phyloP scores from a whole-genome alignment of 2,329 filamentous ascomycete species.

The Rosellinia necatrix region DNA sequence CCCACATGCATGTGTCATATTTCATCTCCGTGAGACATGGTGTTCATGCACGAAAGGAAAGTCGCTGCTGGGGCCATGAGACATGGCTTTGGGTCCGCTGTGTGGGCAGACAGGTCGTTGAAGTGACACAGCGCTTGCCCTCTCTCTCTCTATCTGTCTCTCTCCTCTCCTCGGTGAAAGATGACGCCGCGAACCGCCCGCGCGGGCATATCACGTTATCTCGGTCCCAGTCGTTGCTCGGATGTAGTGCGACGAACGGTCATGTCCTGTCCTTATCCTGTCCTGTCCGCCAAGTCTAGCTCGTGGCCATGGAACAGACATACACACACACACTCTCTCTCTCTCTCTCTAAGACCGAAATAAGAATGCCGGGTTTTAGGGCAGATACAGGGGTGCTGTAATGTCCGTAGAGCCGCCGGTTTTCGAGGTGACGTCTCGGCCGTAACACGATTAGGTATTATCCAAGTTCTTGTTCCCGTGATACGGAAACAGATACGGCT shows the following conservation, averaged over 20 bases:
- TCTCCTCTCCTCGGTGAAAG: too few relatives aligned
- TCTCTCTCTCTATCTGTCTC: too few relatives aligned
- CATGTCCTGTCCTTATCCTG: too few relatives aligned
- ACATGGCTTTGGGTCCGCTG: not conserved
- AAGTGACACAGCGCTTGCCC: too few relatives aligned
- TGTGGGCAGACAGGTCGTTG: conserved; percentile 4
- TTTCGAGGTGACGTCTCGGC: not conserved
- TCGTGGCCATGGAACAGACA: too few relatives aligned
- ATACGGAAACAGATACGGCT: too few relatives aligned
- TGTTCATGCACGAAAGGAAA: not conserved
- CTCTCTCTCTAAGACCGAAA: not conserved
- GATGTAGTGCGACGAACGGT: not conserved
- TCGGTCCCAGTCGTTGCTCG: not conserved
- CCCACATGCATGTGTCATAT: not conserved
- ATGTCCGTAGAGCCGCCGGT: not conserved
- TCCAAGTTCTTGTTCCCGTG: not conserved
- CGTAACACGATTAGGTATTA: not conserved
- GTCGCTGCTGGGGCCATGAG: not conserved
- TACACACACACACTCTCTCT: too few relatives aligned
- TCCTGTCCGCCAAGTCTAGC: too few relatives aligned
- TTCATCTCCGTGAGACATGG: conserved; percentile 4
- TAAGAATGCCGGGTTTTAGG: not conserved
- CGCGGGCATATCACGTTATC: not conserved
- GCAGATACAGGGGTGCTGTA: not conserved
- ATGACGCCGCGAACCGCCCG: not conserved